Evolutionary conservation across 2,329 filamentous ascomycete genomes (phyloP), one percentile per base, ranked within the genome.

Genomic region (Cladosporium sp.): DNA sequence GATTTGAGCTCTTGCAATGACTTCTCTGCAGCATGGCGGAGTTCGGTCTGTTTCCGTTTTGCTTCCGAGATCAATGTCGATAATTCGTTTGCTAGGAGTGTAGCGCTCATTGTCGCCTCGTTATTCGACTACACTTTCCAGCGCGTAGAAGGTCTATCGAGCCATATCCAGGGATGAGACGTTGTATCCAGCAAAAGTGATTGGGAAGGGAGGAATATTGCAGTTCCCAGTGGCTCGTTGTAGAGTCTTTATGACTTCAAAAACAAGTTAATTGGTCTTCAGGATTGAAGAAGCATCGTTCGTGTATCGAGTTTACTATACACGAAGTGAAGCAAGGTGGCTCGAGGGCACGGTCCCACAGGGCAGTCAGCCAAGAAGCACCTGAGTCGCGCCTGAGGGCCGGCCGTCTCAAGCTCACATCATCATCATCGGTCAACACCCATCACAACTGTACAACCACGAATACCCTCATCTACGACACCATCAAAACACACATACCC

Each of bases 11-110:
- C 93, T 58, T 90, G 87, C 18, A 97, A 76, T 12, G 93, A 94
- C 70, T 91, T 94, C 66, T 98, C 93, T 22, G 93, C 90, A 43
- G 93, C 86, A 78, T 86, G 87, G 74, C 87, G 83, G 47, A 98
- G 77, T 62, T 97, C 93, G 59, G 86, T 82, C 69, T 96, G 86
- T 72, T 95, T 97, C 63, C 92, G 82, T 72, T 95, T 97, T 67
- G 91, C 93, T 75, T 98, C 93, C 2, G 62, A 59, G 9, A 58
- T 56, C 18, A 67, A 52, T 25, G 49, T 60, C 39, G 55, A 53
- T 22, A 67, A 57, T 55, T 67, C 64, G 42, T 56, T 64, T 33
- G 58, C 55, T 18, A 66, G 58, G 39, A 67, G 49, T 12, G 59
- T 59, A 15, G 63, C 57, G 36, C 56, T 65, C 63, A 65, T 66